These are phyloP conservation scores for Funneliformis mosseae DNA, from an alignment of 192 early-diverging fungal genomes.

Conservation along the genomic window DNA sequence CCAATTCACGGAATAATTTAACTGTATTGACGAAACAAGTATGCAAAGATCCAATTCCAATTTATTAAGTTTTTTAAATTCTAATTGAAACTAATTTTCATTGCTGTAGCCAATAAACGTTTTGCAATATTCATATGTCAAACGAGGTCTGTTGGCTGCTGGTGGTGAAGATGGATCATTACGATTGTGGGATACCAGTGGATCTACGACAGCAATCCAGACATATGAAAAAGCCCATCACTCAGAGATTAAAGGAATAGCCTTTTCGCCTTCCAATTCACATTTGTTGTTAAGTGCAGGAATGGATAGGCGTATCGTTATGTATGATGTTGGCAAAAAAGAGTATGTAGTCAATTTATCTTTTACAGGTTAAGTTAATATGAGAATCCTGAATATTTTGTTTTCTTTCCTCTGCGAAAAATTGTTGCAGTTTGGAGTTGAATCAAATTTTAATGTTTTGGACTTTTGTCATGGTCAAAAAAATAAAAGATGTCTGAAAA, in stretches of 20 bases:
- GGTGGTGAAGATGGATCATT: conserved; percentile 44
- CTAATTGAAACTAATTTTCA: background rate
- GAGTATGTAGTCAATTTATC: conserved; percentile 19
- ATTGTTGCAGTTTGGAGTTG: no score
- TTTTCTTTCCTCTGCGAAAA: background rate
- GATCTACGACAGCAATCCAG: conserved; percentile 39
- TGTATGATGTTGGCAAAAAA: conserved; percentile 49
- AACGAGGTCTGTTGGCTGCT: conserved; percentile 42
- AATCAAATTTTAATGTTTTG: background rate
- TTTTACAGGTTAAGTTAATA: background rate
- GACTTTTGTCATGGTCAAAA: background rate
- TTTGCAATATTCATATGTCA: conserved; percentile 46
- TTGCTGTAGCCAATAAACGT: conserved; percentile 27
- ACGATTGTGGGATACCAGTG: conserved; percentile 48
- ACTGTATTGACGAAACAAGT: conserved; percentile 21
- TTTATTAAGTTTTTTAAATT: background rate
- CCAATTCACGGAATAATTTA: conserved; percentile 24
- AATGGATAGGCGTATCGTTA: conserved; percentile 41
- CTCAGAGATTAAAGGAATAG: conserved; percentile 43
- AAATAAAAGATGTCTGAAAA: conserved; percentile 40
- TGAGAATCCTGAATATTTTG: background rate
- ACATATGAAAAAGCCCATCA: conserved; percentile 42
- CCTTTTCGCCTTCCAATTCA: conserved; percentile 48
- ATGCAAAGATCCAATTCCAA: background rate
- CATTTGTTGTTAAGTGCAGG: conserved; percentile 46